Evolutionary conservation across 805 yeast genomes (phyloP).

Genomic region (Yarrowia sp.): DNA sequence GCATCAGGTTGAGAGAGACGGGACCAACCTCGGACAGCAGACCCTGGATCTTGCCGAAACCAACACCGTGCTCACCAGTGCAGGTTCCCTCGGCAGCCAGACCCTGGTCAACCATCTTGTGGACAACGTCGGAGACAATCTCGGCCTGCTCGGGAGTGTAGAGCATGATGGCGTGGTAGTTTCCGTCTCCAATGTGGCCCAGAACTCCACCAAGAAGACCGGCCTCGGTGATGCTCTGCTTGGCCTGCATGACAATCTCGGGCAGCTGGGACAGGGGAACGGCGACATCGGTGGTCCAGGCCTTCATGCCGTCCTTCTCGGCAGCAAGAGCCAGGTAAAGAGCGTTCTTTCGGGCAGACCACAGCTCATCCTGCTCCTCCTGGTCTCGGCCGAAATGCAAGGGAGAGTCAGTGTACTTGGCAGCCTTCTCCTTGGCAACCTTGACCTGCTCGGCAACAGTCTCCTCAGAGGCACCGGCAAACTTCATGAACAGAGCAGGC

Average conservation of each 20-base stretch:
- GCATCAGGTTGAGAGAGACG: constrained; percentile 73
- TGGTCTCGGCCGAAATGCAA: constrained; percentile 67
- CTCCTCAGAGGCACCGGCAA: constrained; percentile 58
- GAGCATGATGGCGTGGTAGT: constrained; percentile 69
- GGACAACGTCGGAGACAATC: constrained; percentile 59
- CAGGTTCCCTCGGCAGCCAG: constrained; percentile 79
- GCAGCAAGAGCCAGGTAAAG: constrained; percentile 71
- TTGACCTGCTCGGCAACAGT: constrained; percentile 56
- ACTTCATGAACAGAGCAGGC: constrained; percentile 70
- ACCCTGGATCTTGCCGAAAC: constrained; percentile 70
- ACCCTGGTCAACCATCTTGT: constrained; percentile 70
- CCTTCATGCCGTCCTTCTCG: constrained; percentile 47
- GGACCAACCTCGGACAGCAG: constrained; percentile 69
- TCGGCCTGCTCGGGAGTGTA: constrained; percentile 52
- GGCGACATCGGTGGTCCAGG: constrained; percentile 83
- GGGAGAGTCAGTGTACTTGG: constrained; percentile 60
- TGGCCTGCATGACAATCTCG: constrained; percentile 65
- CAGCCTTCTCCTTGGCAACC: constrained; percentile 60
- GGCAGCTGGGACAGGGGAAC: constrained; percentile 78
- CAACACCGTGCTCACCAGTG: constrained; percentile 89
- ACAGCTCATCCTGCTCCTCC: constrained; percentile 69
- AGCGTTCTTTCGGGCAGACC: constrained; percentile 78
- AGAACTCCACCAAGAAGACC: constrained; percentile 65
- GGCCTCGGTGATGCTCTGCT: constrained; percentile 61
- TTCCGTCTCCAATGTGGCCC: constrained; percentile 88